A percentile compares a stretch with the other conserved stretches of the same genome.
phyloP scores from a whole-genome alignment of 352 stramenopile species.

The Phytophthora sojae region DNA sequence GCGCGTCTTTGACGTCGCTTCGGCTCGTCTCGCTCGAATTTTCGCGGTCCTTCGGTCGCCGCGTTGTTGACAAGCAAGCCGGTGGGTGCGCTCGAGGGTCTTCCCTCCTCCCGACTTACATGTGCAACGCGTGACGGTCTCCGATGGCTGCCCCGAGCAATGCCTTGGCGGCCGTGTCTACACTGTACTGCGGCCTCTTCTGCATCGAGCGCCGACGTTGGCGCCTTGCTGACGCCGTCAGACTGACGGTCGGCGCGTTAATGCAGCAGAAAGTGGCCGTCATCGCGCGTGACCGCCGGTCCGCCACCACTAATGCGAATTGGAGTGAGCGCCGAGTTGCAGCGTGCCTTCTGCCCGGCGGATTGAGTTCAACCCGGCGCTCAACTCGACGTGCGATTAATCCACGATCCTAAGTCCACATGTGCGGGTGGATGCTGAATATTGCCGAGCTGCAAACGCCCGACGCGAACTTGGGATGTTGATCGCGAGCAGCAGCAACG shows the following conservation, averaged over 20 bases:
- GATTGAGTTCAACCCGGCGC: too few relatives aligned
- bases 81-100: neutral
- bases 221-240: too few relatives aligned
- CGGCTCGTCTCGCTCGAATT: neutral
- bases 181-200: neutral
- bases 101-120: neutral
- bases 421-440: neutral
- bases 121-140: neutral
- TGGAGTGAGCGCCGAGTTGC: neutral
- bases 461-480: neutral
- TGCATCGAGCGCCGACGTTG: neutral
- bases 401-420: too few relatives aligned
- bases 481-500: neutral
- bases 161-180: neutral
- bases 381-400: neutral
- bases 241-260: neutral
- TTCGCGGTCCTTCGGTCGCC: slow-evolving; percentile 18
- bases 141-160: neutral
- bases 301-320: neutral
- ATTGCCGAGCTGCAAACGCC: neutral
- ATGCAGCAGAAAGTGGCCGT: neutral
- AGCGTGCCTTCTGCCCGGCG: neutral
- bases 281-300: neutral
- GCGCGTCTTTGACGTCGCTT: slow-evolving; percentile 3
- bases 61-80: slow-evolving; percentile 17